Conservation (phyloP, 495 filamentous ascomycete species). For the Aspergillus panamensis region DNA sequence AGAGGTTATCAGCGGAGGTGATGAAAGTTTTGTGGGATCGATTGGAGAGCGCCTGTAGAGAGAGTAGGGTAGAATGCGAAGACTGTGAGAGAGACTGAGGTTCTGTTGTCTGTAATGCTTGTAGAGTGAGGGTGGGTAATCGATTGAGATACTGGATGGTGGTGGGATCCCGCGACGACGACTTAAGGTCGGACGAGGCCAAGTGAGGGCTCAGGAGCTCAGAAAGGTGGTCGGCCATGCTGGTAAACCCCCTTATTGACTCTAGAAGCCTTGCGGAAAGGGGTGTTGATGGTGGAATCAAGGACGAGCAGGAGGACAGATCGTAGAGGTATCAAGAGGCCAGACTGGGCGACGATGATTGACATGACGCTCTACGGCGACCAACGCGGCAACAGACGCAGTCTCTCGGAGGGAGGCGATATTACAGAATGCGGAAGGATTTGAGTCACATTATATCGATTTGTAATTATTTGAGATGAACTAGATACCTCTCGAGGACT, state of each 20-base stretch:
- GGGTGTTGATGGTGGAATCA: background rate
- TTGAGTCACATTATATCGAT: too few species aligned
- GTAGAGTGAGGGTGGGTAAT: conserved; percentile 73
- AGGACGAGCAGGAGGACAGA: background rate
- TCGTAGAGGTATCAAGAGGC: background rate
- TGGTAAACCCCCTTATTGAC: background rate
- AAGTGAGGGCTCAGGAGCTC: conserved; percentile 68
- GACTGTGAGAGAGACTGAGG: conserved; percentile 75
- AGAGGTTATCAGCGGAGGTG: conserved; percentile 70
- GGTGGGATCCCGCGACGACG: conserved; percentile 38
- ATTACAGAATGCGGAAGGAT: background rate
- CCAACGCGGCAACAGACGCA: conserved; percentile 38
- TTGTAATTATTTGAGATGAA: too few species aligned
- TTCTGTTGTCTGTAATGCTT: conserved; percentile 69
- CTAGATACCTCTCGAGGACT: too few species aligned
- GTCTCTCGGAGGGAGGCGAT: conserved; percentile 1
- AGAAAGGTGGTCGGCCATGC: conserved; percentile 68
- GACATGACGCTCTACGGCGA: conserved; percentile 22
- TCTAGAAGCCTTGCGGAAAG: too few species aligned
- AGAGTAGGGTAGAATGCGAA: conserved; percentile 77
- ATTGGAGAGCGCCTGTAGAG: conserved; percentile 83
- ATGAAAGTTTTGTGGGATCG: conserved; percentile 90
- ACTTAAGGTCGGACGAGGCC: conserved; percentile 33
- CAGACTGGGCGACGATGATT: conserved; percentile 6
- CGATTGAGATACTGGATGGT: conserved; percentile 69